Base-by-base conservation (phyloP, 2,329 filamentous ascomycete genomes). In the Penicillium sp. region DNA sequence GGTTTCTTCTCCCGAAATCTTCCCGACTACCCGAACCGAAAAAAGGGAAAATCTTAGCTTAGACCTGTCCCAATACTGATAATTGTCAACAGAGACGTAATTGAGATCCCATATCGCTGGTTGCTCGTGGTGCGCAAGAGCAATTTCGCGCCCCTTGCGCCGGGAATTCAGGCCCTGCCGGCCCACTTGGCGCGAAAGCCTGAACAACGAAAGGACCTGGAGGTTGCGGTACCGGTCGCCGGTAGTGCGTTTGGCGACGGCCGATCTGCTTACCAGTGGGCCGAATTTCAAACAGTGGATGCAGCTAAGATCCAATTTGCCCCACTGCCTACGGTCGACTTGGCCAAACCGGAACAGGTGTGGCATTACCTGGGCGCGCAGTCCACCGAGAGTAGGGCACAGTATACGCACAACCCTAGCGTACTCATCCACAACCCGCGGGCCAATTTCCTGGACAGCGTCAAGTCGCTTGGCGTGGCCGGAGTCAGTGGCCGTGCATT, bases 321-420 rank as follows among this genome's bases (percentile, higher is more conserved):
- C 59, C 79, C 77, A 51, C 85, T 89, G 71, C 81, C 80, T 68
- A 89, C 87, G 73, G 78, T 95, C 55, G 85, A 96, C 67, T 73
- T 96, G 8, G 75, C 75, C 57, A 89, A 89, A 69, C 81, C 86
- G 15, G 84, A 93, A 58, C 87, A 90, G 69, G 73, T 96, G 18
- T 97, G 92, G 90, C 84, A 91, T 75, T 97, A 97, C 71, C 81
- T 99, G 57, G 90, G 90, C 29, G 85, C 85, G 70, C 84, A 83
- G 20, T 97, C 93, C 22, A 97, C 93, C 6, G 93, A 97, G 68
- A 89, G 91, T 51, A 92, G 88, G 72, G 88, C 92, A 25, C 91
- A 95, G 71, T 99, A 94, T 75, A 96, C 92, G 4, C 89, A 94
- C 66, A 86, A 96, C 74, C 84, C 82, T 42, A 77, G 74, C 55